Conservation (phyloP, 1,284 basidiomycete species). For the Exobasidium cylindrosporum region DNA sequence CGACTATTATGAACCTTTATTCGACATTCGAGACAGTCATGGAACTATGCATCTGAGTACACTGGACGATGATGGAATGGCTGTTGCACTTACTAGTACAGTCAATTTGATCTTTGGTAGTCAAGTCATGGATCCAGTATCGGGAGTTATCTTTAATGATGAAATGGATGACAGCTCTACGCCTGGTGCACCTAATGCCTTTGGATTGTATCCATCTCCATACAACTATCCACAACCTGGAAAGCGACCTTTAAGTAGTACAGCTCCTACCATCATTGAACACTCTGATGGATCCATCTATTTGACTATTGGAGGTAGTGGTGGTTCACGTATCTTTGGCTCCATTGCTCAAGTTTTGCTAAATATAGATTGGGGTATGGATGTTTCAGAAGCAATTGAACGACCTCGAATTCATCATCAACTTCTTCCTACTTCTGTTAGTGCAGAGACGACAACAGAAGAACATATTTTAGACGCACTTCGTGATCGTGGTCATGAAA, state of each 20-base stretch:
- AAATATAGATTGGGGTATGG: conserved; percentile 77
- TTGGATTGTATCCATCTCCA: conserved; percentile 79
- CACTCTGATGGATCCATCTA: conserved; percentile 66
- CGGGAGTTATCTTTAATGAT: conserved; percentile 84
- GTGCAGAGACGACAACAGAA: conserved; percentile 37
- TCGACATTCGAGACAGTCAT: conserved; percentile 73
- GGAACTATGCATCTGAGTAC: conserved; percentile 64
- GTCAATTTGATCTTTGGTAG: conserved; percentile 86
- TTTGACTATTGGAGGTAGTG: conserved; percentile 75
- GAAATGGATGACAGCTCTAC: conserved; percentile 89
- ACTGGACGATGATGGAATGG: conserved; percentile 61
- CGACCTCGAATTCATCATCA: conserved; percentile 87
- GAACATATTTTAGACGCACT: conserved; percentile 27
- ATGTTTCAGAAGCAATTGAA: conserved; percentile 77
- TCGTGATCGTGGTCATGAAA: conserved; percentile 29
- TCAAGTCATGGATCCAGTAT: conserved; percentile 74
- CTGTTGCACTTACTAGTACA: conserved; percentile 65
- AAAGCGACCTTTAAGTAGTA: conserved; percentile 85
- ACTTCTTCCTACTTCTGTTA: conserved; percentile 37
- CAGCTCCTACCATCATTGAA: conserved; percentile 74
- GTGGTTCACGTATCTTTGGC: conserved; percentile 80
- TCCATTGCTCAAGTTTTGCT: conserved; percentile 76
- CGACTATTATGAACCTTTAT: conserved; percentile 78
- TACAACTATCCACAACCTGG: conserved; percentile 55
- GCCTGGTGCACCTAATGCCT: conserved; percentile 74